A percentile compares a stretch with the other conserved stretches of the same genome.
These are phyloP conservation scores for Stygiomarasmius scandens DNA, from an alignment of 1,284 basidiomycete species.

Conservation along the genomic window DNA sequence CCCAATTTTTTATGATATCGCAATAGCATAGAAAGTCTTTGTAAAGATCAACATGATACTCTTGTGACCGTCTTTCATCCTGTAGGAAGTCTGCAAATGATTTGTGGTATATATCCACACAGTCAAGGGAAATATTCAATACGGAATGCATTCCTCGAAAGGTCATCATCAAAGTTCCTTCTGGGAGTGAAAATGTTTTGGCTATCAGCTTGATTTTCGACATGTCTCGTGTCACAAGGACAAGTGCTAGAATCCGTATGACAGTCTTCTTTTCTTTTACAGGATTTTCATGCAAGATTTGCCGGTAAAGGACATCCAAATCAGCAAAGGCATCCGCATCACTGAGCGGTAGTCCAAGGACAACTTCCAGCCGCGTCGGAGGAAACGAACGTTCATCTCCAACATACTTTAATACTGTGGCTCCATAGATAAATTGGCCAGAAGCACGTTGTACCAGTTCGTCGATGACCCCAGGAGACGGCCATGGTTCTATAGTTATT, in stretches of 20 bases:
- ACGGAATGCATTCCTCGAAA: background rate
- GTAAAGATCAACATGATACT: background rate
- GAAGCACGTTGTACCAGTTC: constrained; percentile 23
- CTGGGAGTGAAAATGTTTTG: too few relatives aligned
- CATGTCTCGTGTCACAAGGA: too few relatives aligned
- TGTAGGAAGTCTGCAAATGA: constrained; percentile 5
- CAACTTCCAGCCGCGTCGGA: constrained; percentile 23
- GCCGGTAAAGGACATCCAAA: too few relatives aligned
- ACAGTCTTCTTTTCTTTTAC: background rate
- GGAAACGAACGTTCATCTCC: constrained; percentile 23
- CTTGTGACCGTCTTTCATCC: background rate
- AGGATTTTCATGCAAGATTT: background rate
- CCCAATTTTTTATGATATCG: too few relatives aligned
- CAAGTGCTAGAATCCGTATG: too few relatives aligned
- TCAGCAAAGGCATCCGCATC: constrained; percentile 17
- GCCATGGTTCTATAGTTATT: constrained; percentile 18
- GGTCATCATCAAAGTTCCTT: too few relatives aligned
- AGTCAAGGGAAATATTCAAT: background rate
- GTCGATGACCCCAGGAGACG: constrained; percentile 18
- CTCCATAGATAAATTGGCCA: constrained; percentile 29
- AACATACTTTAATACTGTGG: constrained; percentile 28
- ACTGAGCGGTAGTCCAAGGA: constrained; percentile 14
- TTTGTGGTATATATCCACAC: background rate
- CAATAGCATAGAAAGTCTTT: too few relatives aligned
- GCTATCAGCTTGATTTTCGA: too few relatives aligned